Evolutionary conservation across 129 eudicot species (phyloP), one percentile per base, ranked within the genome.

Genomic region (Escallonia herrerae): DNA sequence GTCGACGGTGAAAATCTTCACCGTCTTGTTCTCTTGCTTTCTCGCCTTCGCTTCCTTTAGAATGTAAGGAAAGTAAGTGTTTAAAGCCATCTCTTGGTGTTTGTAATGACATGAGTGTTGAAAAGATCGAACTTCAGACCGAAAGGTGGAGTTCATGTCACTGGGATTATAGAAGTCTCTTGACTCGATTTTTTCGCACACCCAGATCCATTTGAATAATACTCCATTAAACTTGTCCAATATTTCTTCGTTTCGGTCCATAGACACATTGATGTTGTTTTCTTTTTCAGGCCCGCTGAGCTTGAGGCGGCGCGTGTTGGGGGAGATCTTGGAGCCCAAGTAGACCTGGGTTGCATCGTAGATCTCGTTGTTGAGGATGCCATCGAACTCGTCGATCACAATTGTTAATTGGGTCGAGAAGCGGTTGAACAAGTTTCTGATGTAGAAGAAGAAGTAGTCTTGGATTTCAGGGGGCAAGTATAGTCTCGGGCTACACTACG

Each of bases 331-430:
- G 14, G 83, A 40, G 44, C 85, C 78, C 8, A 85, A 59, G 64
- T 89, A 89, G 67, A 78, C 43, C 11, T 71, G 61, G 2, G 83
- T 76, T 6, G 96, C 85, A 14, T 68, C 76, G 64, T 85, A 89
- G 64, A 89, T 53, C 62, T 86, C 79, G 69, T 86, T 83, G 15
- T 41, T 70, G 13, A 3, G 54, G 14, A 81, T 50, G 15, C 90
- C 90, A 2, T 86, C 81, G 64, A 64, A 80, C 72, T 89, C 90
- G 56, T 89, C 79, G 67, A 89, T 74, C 46, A 76, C 84, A 64
- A 89, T 56, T 3, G 95, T 85, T 13, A 89, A 47, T 48, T 86
- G 76, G 51, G 67, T 61, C 45, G 87, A 80, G 74, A 85, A 80
- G 53, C 77, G 66, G 77, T 61, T 65, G 82, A 86, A 13, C 72